Conservation (phyloP, 2,329 filamentous ascomycete species). For the Whalleya microplaca region DNA sequence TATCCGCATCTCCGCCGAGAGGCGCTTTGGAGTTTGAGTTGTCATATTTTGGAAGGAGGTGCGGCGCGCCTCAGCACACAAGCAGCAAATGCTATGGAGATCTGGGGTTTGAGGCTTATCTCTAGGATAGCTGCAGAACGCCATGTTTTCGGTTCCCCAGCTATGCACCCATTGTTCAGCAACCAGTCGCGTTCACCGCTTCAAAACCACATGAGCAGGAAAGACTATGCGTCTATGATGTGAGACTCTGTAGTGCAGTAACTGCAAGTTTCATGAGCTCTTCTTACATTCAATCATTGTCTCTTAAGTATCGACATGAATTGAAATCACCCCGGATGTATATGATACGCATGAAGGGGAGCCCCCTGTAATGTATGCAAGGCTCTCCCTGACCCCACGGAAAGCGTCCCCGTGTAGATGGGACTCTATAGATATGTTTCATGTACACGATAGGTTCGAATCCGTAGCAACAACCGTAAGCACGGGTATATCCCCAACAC, state of each 20-base stretch:
- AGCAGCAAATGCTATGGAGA: not conserved
- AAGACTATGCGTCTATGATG: not conserved
- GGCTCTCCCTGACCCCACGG: not conserved
- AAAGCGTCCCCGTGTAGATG: not conserved
- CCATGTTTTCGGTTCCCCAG: not conserved
- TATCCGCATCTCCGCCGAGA: not conserved
- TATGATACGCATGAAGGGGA: not conserved
- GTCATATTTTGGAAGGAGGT: not conserved
- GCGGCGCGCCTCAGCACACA: not conserved
- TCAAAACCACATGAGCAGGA: not conserved
- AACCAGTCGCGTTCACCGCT: not conserved
- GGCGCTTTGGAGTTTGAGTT: not conserved
- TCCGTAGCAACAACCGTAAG: not conserved
- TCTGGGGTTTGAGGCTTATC: not conserved
- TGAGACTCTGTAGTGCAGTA: not conserved
- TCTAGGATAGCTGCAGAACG: not conserved
- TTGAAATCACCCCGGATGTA: not conserved
- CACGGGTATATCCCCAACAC: constrained; percentile 14
- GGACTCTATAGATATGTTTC: not conserved
- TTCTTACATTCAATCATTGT: not conserved
- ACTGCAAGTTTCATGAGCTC: not conserved
- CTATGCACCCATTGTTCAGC: not conserved
- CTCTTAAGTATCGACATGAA: not conserved
- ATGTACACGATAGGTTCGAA: not conserved
- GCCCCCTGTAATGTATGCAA: not conserved